Percentiles rank a stretch among this genome's conserved stretches.
Conservation (phyloP, 345 rosid species). For the Sonneratia caseolaris region DNA sequence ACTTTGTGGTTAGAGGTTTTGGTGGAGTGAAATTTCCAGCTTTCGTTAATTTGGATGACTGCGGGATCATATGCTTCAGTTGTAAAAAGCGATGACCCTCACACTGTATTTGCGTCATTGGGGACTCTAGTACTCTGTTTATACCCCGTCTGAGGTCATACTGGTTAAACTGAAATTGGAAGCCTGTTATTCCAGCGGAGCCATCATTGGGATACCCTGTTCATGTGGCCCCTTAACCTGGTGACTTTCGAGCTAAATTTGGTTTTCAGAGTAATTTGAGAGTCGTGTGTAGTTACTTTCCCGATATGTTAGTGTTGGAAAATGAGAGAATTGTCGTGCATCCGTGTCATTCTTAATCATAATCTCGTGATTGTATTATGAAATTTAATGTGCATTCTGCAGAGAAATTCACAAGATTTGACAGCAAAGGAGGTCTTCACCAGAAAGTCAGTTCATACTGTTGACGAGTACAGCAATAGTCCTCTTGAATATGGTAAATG, state of each 20-base stretch:
- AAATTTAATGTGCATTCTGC: slow-evolving; percentile 1
- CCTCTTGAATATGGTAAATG: slow-evolving; percentile 17
- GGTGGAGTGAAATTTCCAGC: neutral
- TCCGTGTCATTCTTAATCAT: neutral
- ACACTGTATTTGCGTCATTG: no score
- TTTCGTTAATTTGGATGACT: neutral
- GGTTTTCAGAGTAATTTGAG: neutral
- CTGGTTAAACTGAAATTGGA: neutral
- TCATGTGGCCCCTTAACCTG: neutral
- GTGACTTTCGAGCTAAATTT: neutral
- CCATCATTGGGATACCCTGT: neutral
- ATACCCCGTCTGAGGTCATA: no score
- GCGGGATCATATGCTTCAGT: neutral
- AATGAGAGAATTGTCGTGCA: neutral
- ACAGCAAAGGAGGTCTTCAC: slow-evolving; percentile 6
- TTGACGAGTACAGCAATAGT: slow-evolving; percentile 18
- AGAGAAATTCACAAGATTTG: slow-evolving; percentile 10
- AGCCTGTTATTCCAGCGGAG: neutral
- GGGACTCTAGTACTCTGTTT: no score
- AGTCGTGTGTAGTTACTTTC: neutral
- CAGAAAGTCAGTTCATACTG: slow-evolving; percentile 17
- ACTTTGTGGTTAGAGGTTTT: neutral
- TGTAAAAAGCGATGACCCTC: no score
- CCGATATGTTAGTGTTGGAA: neutral
- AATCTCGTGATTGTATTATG: neutral